Evolutionary conservation across 176 grass and related monocot species (phyloP), one percentile per base, ranked within the genome.

Genomic region (Ananas comosus): DNA sequence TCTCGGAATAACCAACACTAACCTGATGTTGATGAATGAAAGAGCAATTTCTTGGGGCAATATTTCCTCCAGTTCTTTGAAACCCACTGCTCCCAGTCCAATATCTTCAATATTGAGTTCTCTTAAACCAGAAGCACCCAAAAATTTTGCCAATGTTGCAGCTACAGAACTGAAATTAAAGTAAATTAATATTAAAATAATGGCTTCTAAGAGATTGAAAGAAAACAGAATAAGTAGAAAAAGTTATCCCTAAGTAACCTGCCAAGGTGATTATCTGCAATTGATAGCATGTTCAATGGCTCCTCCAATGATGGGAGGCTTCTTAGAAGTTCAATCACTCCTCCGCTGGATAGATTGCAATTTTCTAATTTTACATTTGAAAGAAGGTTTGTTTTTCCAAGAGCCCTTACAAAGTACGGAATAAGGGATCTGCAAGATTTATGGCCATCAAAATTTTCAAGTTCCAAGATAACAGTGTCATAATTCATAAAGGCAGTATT

Each of bases 241-340:
- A 77, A 49, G 53, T 29, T 58, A 4, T 75, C 11, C 48, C 63
- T 47, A 63, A 85, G 79, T 65, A 64, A 63, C 93, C 93, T 88
- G 73, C 89, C 94, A 73, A 92, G 78, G 58, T 67, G 65, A 85
- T 92, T 92, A 64, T 97, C 89, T 68, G 84, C 89, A 68, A 97
- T 50, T 66, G 84, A 92, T 13, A 97, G 78, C 67, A 80, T 80
- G 70, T 83, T 83, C 27, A 92, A 73, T 69, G 86, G 86, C 72
- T 85, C 70, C 19, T 79, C 85, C 48, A 53, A 51, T 51, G 75
- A 48, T 65, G 79, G 53, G 50, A 97, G 79, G 82, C 84, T 87
- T 49, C 79, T 78, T 50, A 92, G 72, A 85, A 97, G 89, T 70
- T 84, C 66, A 88, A 53, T 66, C 22, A 92, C 81, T 65, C 89